These are phyloP conservation scores for Ophiocytium majus DNA, from an alignment of 352 stramenopile genomes.

Conservation along the genomic window DNA sequence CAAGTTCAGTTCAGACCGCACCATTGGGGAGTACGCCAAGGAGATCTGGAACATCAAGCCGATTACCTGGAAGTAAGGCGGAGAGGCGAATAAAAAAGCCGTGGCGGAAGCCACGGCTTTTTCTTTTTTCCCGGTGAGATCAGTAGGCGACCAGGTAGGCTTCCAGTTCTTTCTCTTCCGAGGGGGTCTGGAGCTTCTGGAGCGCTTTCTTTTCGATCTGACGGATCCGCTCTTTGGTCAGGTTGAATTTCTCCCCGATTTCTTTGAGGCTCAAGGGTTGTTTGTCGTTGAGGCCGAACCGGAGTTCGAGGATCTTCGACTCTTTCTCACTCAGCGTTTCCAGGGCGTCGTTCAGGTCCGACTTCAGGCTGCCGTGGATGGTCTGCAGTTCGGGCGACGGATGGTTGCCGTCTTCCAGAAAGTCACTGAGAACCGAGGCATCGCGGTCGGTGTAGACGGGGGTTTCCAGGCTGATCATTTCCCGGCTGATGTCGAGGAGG, in stretches of 20 bases:
- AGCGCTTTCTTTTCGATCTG: background rate
- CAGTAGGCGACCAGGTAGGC: constrained; percentile 10
- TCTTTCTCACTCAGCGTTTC: background rate
- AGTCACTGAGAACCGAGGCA: background rate
- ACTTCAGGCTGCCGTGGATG: background rate
- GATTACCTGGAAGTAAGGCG: too few relatives aligned
- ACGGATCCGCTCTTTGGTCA: background rate
- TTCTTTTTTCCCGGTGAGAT: too few relatives aligned
- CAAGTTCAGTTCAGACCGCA: too few relatives aligned
- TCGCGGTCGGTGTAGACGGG: background rate
- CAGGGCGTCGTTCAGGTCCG: background rate
- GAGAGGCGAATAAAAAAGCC: too few relatives aligned
- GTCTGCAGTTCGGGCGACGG: background rate
- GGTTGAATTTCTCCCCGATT: constrained; percentile 8
- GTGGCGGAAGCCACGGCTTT: too few relatives aligned
- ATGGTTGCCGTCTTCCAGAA: background rate
- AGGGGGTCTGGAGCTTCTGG: background rate
- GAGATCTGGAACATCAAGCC: too few relatives aligned
- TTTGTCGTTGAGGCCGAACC: background rate
- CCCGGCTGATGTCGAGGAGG: background rate
- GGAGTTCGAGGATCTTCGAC: background rate
- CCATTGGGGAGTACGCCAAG: too few relatives aligned
- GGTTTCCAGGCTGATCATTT: background rate
- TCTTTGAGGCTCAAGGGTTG: background rate
- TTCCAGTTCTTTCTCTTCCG: background rate